Evolutionary conservation across 1,139 yeast genomes (phyloP), one percentile per base, ranked within the genome.

Genomic region (Zygosaccharomyces sapae): DNA sequence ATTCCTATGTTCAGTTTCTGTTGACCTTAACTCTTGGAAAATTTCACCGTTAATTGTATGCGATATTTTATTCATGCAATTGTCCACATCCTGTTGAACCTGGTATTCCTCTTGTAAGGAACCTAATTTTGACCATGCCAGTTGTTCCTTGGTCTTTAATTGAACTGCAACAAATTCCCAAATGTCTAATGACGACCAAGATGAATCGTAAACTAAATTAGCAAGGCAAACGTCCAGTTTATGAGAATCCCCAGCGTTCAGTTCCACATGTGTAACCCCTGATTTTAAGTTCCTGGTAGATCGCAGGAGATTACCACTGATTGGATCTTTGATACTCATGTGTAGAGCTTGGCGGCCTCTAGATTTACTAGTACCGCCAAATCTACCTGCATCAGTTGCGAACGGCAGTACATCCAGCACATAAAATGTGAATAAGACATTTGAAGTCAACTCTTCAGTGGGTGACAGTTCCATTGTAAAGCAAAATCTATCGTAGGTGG

Each of bases 151-250:
- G n/a, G 49, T 37, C n/a, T 35, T 12, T n/a, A 54, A 31, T 20
- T 49, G 34, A 5, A 55, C 19, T 9, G 55, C 42, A 24, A 59
- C 47, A n/a, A 36, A 42, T 44, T 55, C 55, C 29, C 45, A 49
- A 16, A 50, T 41, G 47, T 60, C 62, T 10, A 55, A 43, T 12
- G 59, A 52, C 34, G 43, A 49, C 64, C 64, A 60, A 5, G 64
- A 60, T 1, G 56, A 52, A 43, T 60, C 64, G 41, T 43, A 56
- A 8, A 58, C 57, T 24, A 54, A 37, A 38, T 59, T 59, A 12
- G 47, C 36, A 24, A 60, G 49, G 37, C 64, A 60, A 5, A 58
- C 10, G 13, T 43, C 38, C 35, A 58, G 47, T 8, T 18, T 20
- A 1, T 47, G 38, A 13, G 46, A 46, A 5, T 38, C 37, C 10